These are phyloP conservation scores for Kwoniella europaea DNA, from an alignment of 768 basidiomycete species.

Conservation along the genomic window DNA sequence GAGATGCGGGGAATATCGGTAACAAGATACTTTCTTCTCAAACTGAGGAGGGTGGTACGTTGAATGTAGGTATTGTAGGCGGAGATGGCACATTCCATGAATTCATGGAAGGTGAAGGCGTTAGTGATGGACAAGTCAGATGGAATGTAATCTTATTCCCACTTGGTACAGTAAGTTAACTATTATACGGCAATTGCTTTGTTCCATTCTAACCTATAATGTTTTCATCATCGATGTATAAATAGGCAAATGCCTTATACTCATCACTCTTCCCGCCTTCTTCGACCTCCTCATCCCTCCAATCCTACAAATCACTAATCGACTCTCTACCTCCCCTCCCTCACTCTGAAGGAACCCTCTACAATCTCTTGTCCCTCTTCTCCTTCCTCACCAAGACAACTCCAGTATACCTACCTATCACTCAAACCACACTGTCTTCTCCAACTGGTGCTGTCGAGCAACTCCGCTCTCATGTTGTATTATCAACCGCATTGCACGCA, in stretches of 20 bases:
- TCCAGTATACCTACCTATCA: constrained; percentile 3
- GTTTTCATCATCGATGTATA: background rate
- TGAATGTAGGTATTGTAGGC: constrained; percentile 60
- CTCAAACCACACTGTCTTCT: background rate
- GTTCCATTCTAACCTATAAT: background rate
- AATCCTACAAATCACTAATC: constrained; percentile 7
- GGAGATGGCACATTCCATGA: constrained; percentile 95
- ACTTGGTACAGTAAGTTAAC: constrained; percentile 41
- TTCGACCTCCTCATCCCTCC: background rate
- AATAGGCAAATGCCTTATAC: constrained; percentile 83
- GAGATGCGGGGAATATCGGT: constrained; percentile 45
- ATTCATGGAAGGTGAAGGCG: constrained; percentile 70
- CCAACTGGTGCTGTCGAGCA: constrained; percentile 15
- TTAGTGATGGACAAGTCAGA: constrained; percentile 53
- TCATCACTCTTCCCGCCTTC: constrained; percentile 71
- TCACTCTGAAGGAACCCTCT: constrained; percentile 20
- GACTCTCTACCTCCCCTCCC: constrained; percentile 4
- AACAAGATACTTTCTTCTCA: background rate
- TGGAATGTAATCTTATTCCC: constrained; percentile 48
- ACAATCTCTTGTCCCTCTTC: constrained; percentile 67
- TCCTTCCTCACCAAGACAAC: constrained; percentile 61
- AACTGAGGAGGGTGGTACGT: background rate
- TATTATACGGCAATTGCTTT: too few relatives aligned
- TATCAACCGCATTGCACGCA: constrained; percentile 84
- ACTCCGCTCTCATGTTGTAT: constrained; percentile 75